phyloP scores from a whole-genome alignment of 2,329 filamentous ascomycete species.

The Lasiodiplodia hormozganensis region DNA sequence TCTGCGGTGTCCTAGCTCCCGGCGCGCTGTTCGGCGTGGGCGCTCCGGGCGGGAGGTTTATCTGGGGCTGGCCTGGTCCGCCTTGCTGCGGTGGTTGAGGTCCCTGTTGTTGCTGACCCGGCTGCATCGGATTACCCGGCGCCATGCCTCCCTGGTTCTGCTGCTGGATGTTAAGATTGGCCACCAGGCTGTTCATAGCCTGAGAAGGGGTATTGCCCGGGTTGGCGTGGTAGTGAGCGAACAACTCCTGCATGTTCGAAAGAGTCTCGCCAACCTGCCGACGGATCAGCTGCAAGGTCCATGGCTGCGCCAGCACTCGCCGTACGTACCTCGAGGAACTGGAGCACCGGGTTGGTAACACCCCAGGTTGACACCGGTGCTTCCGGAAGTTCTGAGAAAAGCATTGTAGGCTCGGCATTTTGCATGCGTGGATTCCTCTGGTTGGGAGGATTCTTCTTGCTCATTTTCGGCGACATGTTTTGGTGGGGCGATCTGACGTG shows the following conservation, averaged over 20 bases:
- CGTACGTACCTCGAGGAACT: slow-evolving; percentile 65
- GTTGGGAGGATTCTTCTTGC: slow-evolving; percentile 64
- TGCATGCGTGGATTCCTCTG: slow-evolving; percentile 55
- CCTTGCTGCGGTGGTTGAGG: slow-evolving; percentile 31
- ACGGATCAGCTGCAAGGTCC: slow-evolving; percentile 35
- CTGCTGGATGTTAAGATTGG: slow-evolving; percentile 46
- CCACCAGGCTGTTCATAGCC: slow-evolving; percentile 62
- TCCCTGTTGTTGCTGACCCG: slow-evolving; percentile 31
- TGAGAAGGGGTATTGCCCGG: slow-evolving; percentile 60
- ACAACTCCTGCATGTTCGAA: slow-evolving; percentile 67
- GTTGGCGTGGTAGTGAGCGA: slow-evolving; percentile 63
- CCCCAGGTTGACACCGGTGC: slow-evolving; percentile 60
- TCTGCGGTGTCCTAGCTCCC: slow-evolving; percentile 41
- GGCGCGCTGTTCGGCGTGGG: slow-evolving; percentile 36
- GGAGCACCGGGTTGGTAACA: slow-evolving; percentile 62
- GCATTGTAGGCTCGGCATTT: slow-evolving; percentile 49
- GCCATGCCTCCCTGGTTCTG: slow-evolving; percentile 32
- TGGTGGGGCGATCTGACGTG: slow-evolving; percentile 58
- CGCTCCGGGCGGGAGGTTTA: slow-evolving; percentile 35
- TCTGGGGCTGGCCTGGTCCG: slow-evolving; percentile 28
- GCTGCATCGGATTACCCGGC: slow-evolving; percentile 24
- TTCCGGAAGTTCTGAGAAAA: slow-evolving; percentile 53
- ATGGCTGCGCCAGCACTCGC: not conserved
- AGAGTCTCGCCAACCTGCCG: slow-evolving; percentile 69
- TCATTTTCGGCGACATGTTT: slow-evolving; percentile 64